Evolutionary conservation across 169 alveolate genomes (phyloP), one percentile per base, ranked within the genome.

Genomic region (Babesia bovis): DNA sequence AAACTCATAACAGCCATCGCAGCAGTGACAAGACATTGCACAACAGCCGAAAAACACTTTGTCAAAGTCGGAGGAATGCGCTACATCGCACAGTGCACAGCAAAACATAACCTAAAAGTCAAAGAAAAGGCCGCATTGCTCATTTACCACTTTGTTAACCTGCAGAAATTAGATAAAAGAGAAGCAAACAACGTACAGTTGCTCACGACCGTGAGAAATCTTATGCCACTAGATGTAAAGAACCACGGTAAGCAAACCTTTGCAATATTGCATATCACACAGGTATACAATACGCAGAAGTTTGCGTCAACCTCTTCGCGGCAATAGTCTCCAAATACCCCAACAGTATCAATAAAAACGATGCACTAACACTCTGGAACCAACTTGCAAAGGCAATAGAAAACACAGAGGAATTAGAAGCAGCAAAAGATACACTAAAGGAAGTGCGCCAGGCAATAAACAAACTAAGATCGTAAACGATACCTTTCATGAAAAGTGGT

Each of bases 251-350:
- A 30, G 74, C 28, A 19, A 0, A 28, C 13, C 12, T 0, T 3
- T 3, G 13, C 10, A 9, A 28, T 32, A 10, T n/a, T 12, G n/a
- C 3, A 51, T 23, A 40, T 1, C 10, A 38, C 33, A 19, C 71
- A 77, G 85, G 85, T 47, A 77, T 77, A 55, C 85, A 77, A 47
- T 77, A 61, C 33, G 60, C 63, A 17, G 85, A 77, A 28, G 45
- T 77, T 12, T 77, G 78, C 53, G 25, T 60, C 33, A 77, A 60
- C 49, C 85, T 77, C 38, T 66, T 77, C 58, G 51, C 56, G 50
- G 53, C 71, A 25, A 45, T 41, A 15, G 77, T 68, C 23, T 72
- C 42, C 38, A 77, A 77, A 63, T 67, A 77, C 74, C 51, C 47
- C 21, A 51, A 67, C 30, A 17, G 35, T 15, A 30, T 47, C 26